Evolutionary conservation across 2,329 filamentous ascomycete species (phyloP).

Genomic region (Pseudogymnoascus pannorum): DNA sequence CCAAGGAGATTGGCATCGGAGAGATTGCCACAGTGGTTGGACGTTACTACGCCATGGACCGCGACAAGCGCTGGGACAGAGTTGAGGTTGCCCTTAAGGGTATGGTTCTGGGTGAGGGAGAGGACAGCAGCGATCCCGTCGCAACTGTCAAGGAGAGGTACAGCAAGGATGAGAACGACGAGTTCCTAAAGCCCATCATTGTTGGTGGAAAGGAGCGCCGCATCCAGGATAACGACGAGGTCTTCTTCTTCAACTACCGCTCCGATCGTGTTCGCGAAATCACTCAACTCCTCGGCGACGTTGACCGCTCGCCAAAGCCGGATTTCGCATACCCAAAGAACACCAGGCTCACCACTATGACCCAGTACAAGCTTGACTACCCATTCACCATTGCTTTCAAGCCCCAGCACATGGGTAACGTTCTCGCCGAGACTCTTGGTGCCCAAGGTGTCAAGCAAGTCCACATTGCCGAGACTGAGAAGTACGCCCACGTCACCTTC

Average conservation of each 20-base stretch:
- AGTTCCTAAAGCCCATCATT: constrained; percentile 98
- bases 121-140: constrained; percentile 76
- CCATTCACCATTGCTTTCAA: constrained; percentile 88
- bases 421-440: constrained; percentile 93
- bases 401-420: constrained; percentile 93
- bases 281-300: constrained; percentile 84
- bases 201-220: constrained; percentile 78
- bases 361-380: constrained; percentile 93
- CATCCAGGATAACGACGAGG: constrained; percentile 79
- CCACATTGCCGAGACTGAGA: constrained; percentile 96
- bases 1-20: constrained; percentile 77
- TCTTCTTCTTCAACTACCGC: constrained; percentile 99
- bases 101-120: constrained; percentile 77
- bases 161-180: constrained; percentile 80
- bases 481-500: constrained; percentile 99
- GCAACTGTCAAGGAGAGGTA: constrained; percentile 84
- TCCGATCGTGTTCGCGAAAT: constrained; percentile 96
- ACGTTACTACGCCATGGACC: constrained; percentile 98
- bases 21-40: constrained; percentile 90
- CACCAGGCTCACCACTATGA: constrained; percentile 88
- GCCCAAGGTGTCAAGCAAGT: constrained; percentile 88
- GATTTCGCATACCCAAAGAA: constrained; percentile 94
- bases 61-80: constrained; percentile 98
- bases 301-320: constrained; percentile 82
- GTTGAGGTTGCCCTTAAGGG: constrained; percentile 86